Conservation (phyloP, 345 rosid genomes). For the Mercurialis annua region DNA sequence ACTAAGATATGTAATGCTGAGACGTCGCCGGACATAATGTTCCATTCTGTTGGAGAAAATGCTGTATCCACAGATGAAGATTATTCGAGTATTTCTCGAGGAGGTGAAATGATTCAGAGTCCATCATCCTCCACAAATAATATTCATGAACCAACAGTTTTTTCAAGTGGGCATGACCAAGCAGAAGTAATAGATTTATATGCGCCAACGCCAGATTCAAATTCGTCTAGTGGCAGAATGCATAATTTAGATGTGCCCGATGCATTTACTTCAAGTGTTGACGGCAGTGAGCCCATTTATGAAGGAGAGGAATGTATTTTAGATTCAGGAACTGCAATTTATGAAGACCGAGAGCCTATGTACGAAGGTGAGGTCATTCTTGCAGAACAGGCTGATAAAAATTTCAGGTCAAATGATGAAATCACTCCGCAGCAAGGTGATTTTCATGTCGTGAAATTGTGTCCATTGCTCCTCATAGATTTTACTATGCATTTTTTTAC, state of each 20-base stretch:
- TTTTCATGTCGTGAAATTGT: constrained; percentile 3
- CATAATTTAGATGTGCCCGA: constrained; percentile 48
- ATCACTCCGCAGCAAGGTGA: constrained; percentile 76
- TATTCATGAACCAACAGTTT: constrained; percentile 36
- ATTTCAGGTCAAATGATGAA: constrained; percentile 42
- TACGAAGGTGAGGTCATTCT: constrained; percentile 97
- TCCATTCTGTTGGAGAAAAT: constrained; percentile 32
- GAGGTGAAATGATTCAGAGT: constrained; percentile 25
- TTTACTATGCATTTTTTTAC: background rate
- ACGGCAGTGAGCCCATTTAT: constrained; percentile 86
- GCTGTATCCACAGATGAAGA: constrained; percentile 22
- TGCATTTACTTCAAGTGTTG: constrained; percentile 47
- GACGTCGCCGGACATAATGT: constrained; percentile 21
- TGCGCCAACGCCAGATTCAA: constrained; percentile 41
- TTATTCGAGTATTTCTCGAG: constrained; percentile 18
- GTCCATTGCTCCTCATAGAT: background rate
- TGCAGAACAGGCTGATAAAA: constrained; percentile 70
- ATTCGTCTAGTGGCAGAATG: constrained; percentile 46
- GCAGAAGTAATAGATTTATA: constrained; percentile 24
- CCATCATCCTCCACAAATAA: constrained; percentile 19
- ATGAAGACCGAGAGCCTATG: constrained; percentile 74
- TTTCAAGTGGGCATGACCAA: constrained; percentile 24
- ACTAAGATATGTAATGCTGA: constrained; percentile 30
- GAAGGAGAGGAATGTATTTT: constrained; percentile 94
- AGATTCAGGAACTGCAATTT: constrained; percentile 50